These are phyloP conservation scores for Exophiala alcalophila DNA, from an alignment of 2,329 filamentous ascomycete species.

Conservation along the genomic window DNA sequence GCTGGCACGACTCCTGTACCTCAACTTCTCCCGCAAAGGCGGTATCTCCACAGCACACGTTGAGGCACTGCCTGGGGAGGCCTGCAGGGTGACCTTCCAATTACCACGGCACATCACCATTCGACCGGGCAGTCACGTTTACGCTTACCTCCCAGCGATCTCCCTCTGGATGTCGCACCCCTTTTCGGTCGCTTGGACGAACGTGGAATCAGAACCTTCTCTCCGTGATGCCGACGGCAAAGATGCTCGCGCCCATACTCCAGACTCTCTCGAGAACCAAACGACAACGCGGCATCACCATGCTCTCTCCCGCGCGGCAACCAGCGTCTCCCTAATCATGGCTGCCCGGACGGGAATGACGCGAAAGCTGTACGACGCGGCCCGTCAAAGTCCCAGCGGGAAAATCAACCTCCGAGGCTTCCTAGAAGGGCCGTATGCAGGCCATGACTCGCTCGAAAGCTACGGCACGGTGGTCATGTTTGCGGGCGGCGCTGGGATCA, in stretches of 20 bases:
- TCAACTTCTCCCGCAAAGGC: conserved; percentile 50
- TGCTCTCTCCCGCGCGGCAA: conserved; percentile 28
- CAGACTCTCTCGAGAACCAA: conserved; percentile 29
- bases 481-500: conserved; percentile 64
- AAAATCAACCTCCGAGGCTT: conserved; percentile 54
- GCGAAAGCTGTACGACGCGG: conserved; percentile 57
- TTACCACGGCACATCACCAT: conserved; percentile 54
- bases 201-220: conserved; percentile 31
- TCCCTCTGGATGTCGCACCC: conserved; percentile 50
- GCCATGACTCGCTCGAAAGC: conserved; percentile 56
- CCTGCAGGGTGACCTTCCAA: conserved; percentile 60
- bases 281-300: conserved; percentile 23
- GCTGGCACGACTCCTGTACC: conserved; percentile 49
- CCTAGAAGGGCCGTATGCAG: conserved; percentile 63
- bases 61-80: conserved; percentile 59
- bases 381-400: conserved; percentile 43
- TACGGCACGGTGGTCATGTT: conserved; percentile 66
- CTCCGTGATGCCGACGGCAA: conserved; percentile 16
- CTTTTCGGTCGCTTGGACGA: conserved; percentile 49
- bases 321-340: conserved; percentile 56
- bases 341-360: conserved; percentile 64
- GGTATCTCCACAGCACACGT: conserved; percentile 53
- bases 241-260: conserved; percentile 20
- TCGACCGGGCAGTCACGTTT: conserved; percentile 58
- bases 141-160: conserved; percentile 56